Evolutionary conservation across 495 filamentous ascomycete genomes (phyloP).

Genomic region (Bacidia gigantensis): DNA sequence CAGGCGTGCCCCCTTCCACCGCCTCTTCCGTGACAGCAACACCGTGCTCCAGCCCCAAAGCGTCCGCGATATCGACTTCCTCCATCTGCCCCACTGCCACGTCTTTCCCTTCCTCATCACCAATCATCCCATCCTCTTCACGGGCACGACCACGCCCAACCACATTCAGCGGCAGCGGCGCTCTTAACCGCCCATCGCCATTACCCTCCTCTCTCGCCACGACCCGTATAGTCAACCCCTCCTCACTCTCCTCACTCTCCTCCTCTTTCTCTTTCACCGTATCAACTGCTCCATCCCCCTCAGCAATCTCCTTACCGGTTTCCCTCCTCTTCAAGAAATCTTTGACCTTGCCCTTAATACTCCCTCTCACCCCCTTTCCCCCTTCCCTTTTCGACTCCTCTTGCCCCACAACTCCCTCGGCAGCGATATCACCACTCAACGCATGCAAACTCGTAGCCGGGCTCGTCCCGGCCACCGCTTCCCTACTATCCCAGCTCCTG

Average conservation of each 20-base stretch:
- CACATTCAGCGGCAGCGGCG: no score
- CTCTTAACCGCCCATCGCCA: no score
- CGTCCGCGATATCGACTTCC: slow-evolving; percentile 26
- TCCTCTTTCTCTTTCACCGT: not conserved
- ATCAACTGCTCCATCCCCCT: no score
- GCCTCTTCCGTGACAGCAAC: slow-evolving; percentile 48
- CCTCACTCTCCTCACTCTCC: not conserved
- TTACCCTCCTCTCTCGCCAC: not conserved
- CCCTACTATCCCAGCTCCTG: not conserved
- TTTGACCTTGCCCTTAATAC: not conserved
- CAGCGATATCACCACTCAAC: no score
- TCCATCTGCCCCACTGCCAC: not conserved
- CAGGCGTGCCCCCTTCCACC: slow-evolving; percentile 21
- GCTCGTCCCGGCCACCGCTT: not conserved
- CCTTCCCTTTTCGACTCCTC: not conserved
- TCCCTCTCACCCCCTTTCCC: not conserved
- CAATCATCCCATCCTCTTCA: no score
- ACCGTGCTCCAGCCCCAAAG: slow-evolving; percentile 21
- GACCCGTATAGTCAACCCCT: not conserved
- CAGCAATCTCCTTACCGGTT: no score
- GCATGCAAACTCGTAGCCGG: no score
- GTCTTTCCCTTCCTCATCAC: not conserved
- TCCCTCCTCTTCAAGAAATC: not conserved
- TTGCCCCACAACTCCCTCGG: not conserved
- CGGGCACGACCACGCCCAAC: no score